Evolutionary conservation across 345 rosid genomes (phyloP), one percentile per base, ranked within the genome.

Genomic region (Schrenkiella parvula): DNA sequence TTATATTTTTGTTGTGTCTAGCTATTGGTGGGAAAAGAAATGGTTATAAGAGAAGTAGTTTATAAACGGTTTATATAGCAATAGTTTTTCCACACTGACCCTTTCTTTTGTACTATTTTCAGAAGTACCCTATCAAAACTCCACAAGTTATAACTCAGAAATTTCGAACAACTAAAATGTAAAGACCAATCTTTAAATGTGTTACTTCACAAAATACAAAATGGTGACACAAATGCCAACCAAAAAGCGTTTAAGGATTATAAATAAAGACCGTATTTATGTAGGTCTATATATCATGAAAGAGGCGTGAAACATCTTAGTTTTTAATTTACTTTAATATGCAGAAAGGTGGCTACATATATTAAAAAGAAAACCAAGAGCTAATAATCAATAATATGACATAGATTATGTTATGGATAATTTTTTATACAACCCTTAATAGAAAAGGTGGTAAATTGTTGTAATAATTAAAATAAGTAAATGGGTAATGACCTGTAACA

Each of bases 401-500:
- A 57, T 22, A 42, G 7, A 55, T 55, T 67, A 74, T 59, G 62
- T 14, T 46, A 43, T n/a, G 66, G 71, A 76, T 69, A 69, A 76
- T 61, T 42, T 48, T 12, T 51, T 31, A 41, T 52, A 61, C 61
- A 5, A 59, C 4, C 5, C 41, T 19, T 23, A 46, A 37, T 31
- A 52, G 46, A 60, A 56, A 74, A 66, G 61, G 46, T 68, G 41
- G 62, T 39, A n/a, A 61, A 68, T 61, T 52, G 68, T 18, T 60
- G 54, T 61, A 68, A 68, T 75, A 42, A 59, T 67, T 43, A 18
- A 54, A 34, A 14, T 14, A 11, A 34, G 51, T 15, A 62, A 76
- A 69, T 70, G 80, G 66, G 62, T 18, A 39, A 38, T 76, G 80
- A 76, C 7, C 80, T 76, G 80, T 76, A 62, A 29, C 21, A 42